These are phyloP conservation scores for Filobasidium wieringae DNA, from an alignment of 768 basidiomycete species.

Conservation along the genomic window DNA sequence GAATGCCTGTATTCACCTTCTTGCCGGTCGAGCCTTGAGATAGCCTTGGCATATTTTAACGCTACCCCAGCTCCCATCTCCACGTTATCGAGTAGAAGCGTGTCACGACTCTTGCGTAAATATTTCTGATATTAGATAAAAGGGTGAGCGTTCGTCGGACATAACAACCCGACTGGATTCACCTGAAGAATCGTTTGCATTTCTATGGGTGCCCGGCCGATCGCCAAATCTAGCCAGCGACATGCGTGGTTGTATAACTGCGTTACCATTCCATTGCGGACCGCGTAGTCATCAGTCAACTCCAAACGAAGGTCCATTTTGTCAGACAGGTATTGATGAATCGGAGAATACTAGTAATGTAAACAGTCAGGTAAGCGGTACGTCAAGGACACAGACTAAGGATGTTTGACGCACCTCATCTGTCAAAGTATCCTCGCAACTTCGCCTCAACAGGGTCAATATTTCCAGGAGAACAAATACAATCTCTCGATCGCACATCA, in stretches of 20 bases:
- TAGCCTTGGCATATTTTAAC: constrained; percentile 67
- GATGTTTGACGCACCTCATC: constrained; percentile 70
- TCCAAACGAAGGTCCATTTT: constrained; percentile 61
- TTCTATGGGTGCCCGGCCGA: constrained; percentile 81
- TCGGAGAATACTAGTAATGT: constrained; percentile 65
- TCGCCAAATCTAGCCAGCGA: constrained; percentile 73
- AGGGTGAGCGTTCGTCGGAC: background rate
- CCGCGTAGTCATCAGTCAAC: constrained; percentile 71
- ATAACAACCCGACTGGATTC: constrained; percentile 16
- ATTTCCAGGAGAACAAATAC: constrained; percentile 85
- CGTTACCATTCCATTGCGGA: constrained; percentile 70
- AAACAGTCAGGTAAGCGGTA: background rate
- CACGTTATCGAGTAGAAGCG: constrained; percentile 58
- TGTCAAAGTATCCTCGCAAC: constrained; percentile 78
- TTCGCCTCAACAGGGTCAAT: constrained; percentile 70
- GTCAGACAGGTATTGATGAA: constrained; percentile 69
- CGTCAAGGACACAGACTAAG: background rate
- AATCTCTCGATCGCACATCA: constrained; percentile 80
- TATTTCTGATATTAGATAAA: constrained; percentile 55
- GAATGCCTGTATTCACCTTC: constrained; percentile 45
- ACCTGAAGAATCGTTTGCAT: constrained; percentile 86
- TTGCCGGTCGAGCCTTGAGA: constrained; percentile 59
- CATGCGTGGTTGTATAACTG: constrained; percentile 62
- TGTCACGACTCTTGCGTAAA: constrained; percentile 59
- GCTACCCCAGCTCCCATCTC: constrained; percentile 89